A percentile compares a stretch with the other conserved stretches of the same genome.
These are phyloP conservation scores for Acanthamoeba polyphaga DNA, from an alignment of 208 protist species.

Conservation along the genomic window DNA sequence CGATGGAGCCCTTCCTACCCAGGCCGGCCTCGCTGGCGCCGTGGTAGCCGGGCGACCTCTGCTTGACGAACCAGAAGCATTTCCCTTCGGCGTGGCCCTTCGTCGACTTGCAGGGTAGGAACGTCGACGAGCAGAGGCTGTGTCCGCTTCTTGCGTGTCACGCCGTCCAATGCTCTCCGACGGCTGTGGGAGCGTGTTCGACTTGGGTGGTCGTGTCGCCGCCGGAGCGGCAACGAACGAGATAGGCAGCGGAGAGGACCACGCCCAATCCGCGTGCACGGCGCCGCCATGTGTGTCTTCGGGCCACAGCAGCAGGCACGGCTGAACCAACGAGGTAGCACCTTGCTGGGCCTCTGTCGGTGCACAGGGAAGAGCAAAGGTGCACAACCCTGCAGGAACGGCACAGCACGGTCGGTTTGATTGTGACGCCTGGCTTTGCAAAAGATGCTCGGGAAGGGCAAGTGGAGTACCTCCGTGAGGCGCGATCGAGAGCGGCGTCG, in stretches of 20 bases:
- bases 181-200: neutral
- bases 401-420: neutral
- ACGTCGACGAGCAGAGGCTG: neutral
- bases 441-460: neutral
- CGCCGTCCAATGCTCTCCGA: neutral
- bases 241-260: neutral
- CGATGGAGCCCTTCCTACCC: neutral
- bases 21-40: neutral
- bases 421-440: neutral
- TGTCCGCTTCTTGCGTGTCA: slow-evolving; percentile 6
- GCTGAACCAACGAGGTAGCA: neutral
- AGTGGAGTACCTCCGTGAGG: neutral
- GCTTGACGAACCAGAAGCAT: slow-evolving; percentile 52
- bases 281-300: neutral
- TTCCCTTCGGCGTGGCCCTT: neutral
- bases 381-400: neutral
- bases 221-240: neutral
- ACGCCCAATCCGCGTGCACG: neutral
- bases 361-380: slow-evolving; percentile 17
- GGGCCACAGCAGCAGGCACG: neutral
- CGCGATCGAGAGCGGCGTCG: neutral
- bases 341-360: neutral
- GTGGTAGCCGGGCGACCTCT: neutral
- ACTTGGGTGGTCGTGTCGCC: too few relatives aligned
- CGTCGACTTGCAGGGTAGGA: neutral